Evolutionary conservation across 1,139 yeast species (phyloP).

Genomic region (Scheffersomyces insectosa): DNA sequence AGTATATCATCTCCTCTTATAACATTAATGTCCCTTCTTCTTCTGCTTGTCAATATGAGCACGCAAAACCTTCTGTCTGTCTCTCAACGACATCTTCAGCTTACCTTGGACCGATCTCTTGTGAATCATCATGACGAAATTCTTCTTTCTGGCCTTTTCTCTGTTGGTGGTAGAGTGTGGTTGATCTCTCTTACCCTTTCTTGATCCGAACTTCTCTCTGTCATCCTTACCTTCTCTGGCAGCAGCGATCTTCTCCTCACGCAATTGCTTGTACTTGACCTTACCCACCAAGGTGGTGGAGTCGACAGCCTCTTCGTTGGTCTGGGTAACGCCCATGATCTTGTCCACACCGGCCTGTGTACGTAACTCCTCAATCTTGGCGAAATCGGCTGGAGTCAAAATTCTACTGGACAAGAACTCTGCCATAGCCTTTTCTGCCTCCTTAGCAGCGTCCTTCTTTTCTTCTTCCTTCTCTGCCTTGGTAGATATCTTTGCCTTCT

Average conservation of each 20-base stretch:
- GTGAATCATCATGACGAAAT: slow-evolving; percentile 97
- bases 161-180: slow-evolving; percentile 90
- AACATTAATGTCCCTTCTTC: slow-evolving; percentile 64
- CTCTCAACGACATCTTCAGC: slow-evolving; percentile 84
- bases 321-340: slow-evolving; percentile 57
- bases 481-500: slow-evolving; percentile 20
- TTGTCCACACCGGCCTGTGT: slow-evolving; percentile 83
- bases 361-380: slow-evolving; percentile 84
- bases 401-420: slow-evolving; percentile 73
- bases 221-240: slow-evolving; percentile 92
- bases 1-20: neutral
- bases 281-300: slow-evolving; percentile 79
- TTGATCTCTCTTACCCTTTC: slow-evolving; percentile 76
- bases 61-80: slow-evolving; percentile 79
- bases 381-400: slow-evolving; percentile 96
- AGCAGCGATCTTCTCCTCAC: slow-evolving; percentile 87
- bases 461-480: slow-evolving; percentile 5
- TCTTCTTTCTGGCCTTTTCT: slow-evolving; percentile 97
- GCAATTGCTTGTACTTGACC: slow-evolving; percentile 77
- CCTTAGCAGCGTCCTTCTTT: slow-evolving; percentile 7
- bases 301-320: slow-evolving; percentile 84
- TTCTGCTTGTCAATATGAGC: slow-evolving; percentile 90
- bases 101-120: slow-evolving; percentile 93
- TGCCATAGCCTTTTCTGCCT: slow-evolving; percentile 49
- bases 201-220: slow-evolving; percentile 85